Percentiles rank a stretch among this genome's conserved stretches.
Conservation (phyloP, 352 stramenopile species). For the Thalassiosira sp. region DNA sequence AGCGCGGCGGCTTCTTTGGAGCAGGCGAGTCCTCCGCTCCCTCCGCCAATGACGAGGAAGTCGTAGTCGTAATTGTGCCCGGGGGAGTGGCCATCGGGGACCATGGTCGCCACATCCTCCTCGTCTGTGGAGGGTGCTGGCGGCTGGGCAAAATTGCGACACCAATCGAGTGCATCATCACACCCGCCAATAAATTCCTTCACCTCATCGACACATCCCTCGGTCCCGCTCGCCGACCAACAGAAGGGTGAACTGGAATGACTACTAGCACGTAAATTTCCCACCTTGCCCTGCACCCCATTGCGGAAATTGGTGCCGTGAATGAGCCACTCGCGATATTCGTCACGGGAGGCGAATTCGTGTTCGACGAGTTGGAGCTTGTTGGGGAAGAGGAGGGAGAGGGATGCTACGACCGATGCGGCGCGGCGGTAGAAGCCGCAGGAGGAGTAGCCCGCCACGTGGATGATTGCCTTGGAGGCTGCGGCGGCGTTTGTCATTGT, state of each 20-base stretch:
- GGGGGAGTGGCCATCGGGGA: conserved; percentile 70
- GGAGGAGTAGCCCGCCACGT: conserved; percentile 37
- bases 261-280: conserved; percentile 24
- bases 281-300: conserved; percentile 39
- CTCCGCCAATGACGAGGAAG: conserved; percentile 85
- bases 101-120: conserved; percentile 48
- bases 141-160: conserved; percentile 54
- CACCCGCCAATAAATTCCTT: conserved; percentile 78
- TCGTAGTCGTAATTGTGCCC: conserved; percentile 86
- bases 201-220: conserved; percentile 43
- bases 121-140: background rate
- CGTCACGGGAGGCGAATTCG: conserved; percentile 62
- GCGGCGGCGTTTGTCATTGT: conserved; percentile 16
- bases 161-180: conserved; percentile 81
- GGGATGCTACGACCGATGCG: conserved; percentile 60
- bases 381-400: conserved; percentile 76
- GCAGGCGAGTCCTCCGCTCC: conserved; percentile 87
- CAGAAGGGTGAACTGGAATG: conserved; percentile 67
- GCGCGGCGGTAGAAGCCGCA: conserved; percentile 78
- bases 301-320: conserved; percentile 63
- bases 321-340: conserved; percentile 75
- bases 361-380: conserved; percentile 70
- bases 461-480: conserved; percentile 24
- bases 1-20: conserved; percentile 93
- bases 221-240: conserved; percentile 45